Conservation (phyloP, 116 monocot species). For the Iris pallida region DNA sequence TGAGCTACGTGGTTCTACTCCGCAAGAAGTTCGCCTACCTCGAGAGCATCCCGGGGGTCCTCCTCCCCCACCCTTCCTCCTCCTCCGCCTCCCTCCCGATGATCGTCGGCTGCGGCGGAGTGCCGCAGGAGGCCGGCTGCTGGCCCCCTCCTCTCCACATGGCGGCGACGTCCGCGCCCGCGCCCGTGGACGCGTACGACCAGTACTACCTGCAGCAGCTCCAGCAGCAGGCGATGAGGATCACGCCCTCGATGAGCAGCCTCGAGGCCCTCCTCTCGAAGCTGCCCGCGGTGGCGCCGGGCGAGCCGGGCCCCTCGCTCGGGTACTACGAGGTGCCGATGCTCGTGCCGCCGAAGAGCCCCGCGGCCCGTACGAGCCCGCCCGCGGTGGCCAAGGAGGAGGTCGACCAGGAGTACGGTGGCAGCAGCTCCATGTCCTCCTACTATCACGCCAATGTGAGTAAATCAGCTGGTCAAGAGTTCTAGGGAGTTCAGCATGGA, state of each 20-base stretch:
- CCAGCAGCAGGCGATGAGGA: constrained; percentile 31
- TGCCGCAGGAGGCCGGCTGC: constrained; percentile 10
- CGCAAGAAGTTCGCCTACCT: constrained; percentile 71
- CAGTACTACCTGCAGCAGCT: background rate
- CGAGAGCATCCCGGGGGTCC: constrained; percentile 81
- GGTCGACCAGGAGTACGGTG: constrained; percentile 14
- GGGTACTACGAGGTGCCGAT: constrained; percentile 14
- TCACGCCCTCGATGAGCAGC: constrained; percentile 78
- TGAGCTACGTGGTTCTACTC: constrained; percentile 57
- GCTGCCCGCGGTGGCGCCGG: constrained; percentile 51
- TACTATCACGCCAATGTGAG: constrained; percentile 15
- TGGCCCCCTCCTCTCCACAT: background rate
- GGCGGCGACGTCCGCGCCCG: background rate
- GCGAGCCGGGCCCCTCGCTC: constrained; percentile 1
- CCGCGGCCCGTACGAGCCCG: background rate
- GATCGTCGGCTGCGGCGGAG: background rate
- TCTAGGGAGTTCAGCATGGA: too few species aligned
- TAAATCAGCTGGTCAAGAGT: background rate
- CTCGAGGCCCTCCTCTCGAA: constrained; percentile 77
- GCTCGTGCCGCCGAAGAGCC: background rate
- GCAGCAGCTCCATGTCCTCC: constrained; percentile 19
- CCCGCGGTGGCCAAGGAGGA: constrained; percentile 12
- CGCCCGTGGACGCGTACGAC: constrained; percentile 22
- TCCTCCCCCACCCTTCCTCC: constrained; percentile 74
- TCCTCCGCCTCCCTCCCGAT: constrained; percentile 10